Conservation (phyloP, 2,329 filamentous ascomycete species). For the Botrytis deweyae region DNA sequence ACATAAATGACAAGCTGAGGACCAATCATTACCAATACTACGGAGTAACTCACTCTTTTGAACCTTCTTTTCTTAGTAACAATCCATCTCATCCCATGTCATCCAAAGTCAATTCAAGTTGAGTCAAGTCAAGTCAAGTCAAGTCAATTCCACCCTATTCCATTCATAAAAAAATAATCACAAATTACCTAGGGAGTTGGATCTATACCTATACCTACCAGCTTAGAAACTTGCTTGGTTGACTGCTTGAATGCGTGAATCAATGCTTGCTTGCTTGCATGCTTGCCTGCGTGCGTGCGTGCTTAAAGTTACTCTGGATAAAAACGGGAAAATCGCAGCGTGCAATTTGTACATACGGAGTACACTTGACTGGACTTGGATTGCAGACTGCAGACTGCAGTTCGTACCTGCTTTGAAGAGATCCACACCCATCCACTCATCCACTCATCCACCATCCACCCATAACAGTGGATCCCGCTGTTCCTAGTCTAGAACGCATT, state of each 20-base stretch:
- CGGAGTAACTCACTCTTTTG: not conserved
- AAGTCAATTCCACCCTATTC: not conserved
- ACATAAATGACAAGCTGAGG: not conserved
- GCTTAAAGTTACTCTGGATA: not conserved
- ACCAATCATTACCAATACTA: not conserved
- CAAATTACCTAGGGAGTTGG: not conserved
- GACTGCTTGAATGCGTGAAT: not conserved
- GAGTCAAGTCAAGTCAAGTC: not conserved
- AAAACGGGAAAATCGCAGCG: not conserved
- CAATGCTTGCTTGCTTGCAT: no score
- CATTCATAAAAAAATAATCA: not conserved
- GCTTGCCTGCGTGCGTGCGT: no score
- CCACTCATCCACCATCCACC: not conserved
- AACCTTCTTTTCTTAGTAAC: not conserved
- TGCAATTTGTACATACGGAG: not conserved
- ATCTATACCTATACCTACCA: not conserved
- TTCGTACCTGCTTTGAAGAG: conserved; percentile 11
- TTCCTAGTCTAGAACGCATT: conserved; percentile 9
- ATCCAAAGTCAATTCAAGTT: not conserved
- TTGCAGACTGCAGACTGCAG: not conserved
- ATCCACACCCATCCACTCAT: not conserved
- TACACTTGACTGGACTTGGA: not conserved
- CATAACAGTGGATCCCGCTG: not conserved
- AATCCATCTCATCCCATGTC: not conserved
- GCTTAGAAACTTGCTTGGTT: not conserved